phyloP scores from a whole-genome alignment of 2,329 filamentous ascomycete species.

The Xylariaceae sp. region DNA sequence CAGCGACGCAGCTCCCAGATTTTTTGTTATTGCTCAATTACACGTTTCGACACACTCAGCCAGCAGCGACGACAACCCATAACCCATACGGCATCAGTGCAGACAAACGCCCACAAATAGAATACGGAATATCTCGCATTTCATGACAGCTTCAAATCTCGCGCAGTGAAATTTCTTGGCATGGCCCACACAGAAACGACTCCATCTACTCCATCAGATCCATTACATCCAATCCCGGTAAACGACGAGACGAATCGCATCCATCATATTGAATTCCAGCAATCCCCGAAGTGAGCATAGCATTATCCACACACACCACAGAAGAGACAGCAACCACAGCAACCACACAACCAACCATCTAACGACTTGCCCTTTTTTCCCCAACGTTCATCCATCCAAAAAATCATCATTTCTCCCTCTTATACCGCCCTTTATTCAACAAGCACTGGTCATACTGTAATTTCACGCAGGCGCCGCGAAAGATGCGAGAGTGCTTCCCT shows the following conservation, averaged over 20 bases:
- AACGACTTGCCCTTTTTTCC: too few species aligned
- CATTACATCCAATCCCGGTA: constrained; percentile 15
- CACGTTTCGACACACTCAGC: constrained; percentile 10
- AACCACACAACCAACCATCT: too few species aligned
- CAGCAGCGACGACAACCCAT: constrained; percentile 7
- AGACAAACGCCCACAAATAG: not conserved
- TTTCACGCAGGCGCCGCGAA: too few species aligned
- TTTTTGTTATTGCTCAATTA: not conserved
- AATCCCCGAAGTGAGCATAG: constrained; percentile 17
- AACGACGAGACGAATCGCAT: constrained; percentile 24
- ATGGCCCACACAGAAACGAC: constrained; percentile 12
- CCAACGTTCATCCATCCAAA: too few species aligned
- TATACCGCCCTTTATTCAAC: too few species aligned
- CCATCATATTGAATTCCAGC: not conserved
- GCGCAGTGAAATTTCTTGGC: constrained; percentile 12
- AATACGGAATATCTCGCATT: constrained; percentile 12
- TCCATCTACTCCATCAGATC: constrained; percentile 9
- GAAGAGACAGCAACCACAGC: too few species aligned
- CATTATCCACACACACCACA: not conserved
- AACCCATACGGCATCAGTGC: constrained; percentile 1
- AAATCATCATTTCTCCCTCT: too few species aligned
- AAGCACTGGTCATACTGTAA: too few species aligned
- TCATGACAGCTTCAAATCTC: constrained; percentile 4
- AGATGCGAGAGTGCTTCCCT: not conserved
- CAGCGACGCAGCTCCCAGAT: not conserved